phyloP scores from a whole-genome alignment of 1,284 basidiomycete species.

The Bondarzewia mesenterica region DNA sequence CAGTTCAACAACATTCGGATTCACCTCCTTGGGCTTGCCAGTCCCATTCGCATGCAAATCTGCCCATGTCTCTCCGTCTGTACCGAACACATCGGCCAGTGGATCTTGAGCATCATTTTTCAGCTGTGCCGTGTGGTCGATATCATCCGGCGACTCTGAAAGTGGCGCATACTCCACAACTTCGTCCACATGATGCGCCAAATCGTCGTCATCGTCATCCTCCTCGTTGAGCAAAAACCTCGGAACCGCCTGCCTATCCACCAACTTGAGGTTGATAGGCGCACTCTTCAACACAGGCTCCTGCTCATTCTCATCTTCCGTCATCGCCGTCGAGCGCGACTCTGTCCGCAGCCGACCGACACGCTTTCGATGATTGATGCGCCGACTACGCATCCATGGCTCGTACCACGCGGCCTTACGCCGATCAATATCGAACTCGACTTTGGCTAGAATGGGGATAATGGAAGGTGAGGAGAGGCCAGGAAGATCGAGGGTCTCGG shows the following conservation, averaged over 20 bases:
- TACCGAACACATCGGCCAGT: conserved; percentile 42
- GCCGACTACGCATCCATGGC: conserved; percentile 63
- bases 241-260: conserved; percentile 34
- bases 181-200: background rate
- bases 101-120: conserved; percentile 24
- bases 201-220: conserved; percentile 17
- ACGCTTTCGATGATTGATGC: conserved; percentile 47
- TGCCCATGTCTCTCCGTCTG: conserved; percentile 54
- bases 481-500: conserved; percentile 50
- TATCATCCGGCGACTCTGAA: conserved; percentile 22
- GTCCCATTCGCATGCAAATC: conserved; percentile 31
- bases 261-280: conserved; percentile 42
- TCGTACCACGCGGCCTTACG: conserved; percentile 75
- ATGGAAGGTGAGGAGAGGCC: conserved; percentile 55
- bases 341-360: conserved; percentile 16
- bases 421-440: conserved; percentile 81
- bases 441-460: conserved; percentile 77
- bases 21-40: conserved; percentile 13
- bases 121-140: background rate
- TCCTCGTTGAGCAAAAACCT: conserved; percentile 20
- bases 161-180: conserved; percentile 25
- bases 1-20: conserved; percentile 43
- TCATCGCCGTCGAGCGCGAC: conserved; percentile 12
- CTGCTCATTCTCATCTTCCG: conserved; percentile 16
- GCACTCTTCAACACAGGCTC: conserved; percentile 19